phyloP scores from a whole-genome alignment of 371 early-diverging fungal species.

The Dentiscutata heterogama region DNA sequence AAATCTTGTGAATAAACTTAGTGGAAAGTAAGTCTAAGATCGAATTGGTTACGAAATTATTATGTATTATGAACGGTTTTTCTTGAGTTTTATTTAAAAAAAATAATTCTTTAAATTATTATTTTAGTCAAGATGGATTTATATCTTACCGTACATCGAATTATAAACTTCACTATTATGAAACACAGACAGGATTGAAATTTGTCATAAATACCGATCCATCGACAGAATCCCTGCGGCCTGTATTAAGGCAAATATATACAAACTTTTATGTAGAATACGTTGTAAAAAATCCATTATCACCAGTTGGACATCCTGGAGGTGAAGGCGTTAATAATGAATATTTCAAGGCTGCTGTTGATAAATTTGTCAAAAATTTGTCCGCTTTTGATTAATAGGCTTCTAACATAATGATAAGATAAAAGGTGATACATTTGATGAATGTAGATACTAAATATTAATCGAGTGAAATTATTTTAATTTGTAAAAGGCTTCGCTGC shows the following conservation, averaged over 20 bases:
- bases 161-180: constrained; percentile 92
- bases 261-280: constrained; percentile 91
- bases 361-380: constrained; percentile 68
- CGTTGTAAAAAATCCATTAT: constrained; percentile 84
- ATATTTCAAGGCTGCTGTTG: constrained; percentile 69
- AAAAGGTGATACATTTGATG: no score
- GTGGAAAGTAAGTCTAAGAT: constrained; percentile 53
- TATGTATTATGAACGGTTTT: neutral
- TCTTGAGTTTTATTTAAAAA: neutral
- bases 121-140: constrained; percentile 75
- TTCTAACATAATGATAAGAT: no score
- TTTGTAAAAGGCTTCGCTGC: no score
- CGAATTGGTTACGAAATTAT: neutral
- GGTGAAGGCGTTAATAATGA: constrained; percentile 74
- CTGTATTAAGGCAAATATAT: constrained; percentile 84
- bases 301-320: constrained; percentile 46
- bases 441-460: no score
- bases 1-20: constrained; percentile 87
- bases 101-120: neutral
- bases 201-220: constrained; percentile 91
- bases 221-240: constrained; percentile 69
- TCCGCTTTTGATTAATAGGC: constrained; percentile 61
- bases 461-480: no score
- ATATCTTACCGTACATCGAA: constrained; percentile 82
- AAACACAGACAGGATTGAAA: constrained; percentile 87